Percentiles rank a stretch among this genome's conserved stretches.
Evolutionary conservation across 2,329 filamentous ascomycete species (phyloP).

Genomic region (Fusarium fujikuroi): DNA sequence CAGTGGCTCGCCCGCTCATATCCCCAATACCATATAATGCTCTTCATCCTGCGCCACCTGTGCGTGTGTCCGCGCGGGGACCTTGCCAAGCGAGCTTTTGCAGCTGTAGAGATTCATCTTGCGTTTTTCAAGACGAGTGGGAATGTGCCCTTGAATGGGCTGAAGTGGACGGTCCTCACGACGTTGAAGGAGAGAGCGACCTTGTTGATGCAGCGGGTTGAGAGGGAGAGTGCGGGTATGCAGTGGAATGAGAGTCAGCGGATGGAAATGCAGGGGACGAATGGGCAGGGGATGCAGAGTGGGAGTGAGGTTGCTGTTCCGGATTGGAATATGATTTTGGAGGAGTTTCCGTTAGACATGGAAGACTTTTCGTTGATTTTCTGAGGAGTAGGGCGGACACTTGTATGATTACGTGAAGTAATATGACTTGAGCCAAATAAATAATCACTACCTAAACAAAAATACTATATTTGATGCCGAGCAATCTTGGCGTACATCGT

Average conservation of each 20-base stretch:
- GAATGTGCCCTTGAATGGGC: constrained; percentile 6
- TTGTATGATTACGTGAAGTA: not conserved
- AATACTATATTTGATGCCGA: too few relatives aligned
- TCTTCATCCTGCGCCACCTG: constrained; percentile 57
- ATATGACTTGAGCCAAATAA: not conserved
- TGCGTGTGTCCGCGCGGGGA: constrained; percentile 51
- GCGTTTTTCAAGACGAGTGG: not conserved
- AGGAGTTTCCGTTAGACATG: constrained; percentile 46
- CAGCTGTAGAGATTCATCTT: constrained; percentile 28
- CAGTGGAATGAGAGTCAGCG: not conserved
- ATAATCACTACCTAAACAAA: not conserved
- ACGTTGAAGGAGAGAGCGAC: constrained; percentile 47
- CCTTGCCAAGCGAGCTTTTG: constrained; percentile 49
- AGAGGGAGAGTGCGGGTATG: not conserved
- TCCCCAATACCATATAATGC: constrained; percentile 56
- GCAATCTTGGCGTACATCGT: not conserved
- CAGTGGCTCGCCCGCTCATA: constrained; percentile 54
- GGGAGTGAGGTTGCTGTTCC: constrained; percentile 27
- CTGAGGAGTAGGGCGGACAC: not conserved
- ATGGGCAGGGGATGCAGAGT: not conserved
- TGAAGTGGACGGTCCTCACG: constrained; percentile 48
- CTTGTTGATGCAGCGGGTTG: constrained; percentile 31
- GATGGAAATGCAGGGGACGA: not conserved
- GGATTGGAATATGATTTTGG: constrained; percentile 46
- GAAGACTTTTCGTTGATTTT: constrained; percentile 38